Base-by-base conservation (phyloP, 805 yeast species). In the Geotrichum ghanense region DNA sequence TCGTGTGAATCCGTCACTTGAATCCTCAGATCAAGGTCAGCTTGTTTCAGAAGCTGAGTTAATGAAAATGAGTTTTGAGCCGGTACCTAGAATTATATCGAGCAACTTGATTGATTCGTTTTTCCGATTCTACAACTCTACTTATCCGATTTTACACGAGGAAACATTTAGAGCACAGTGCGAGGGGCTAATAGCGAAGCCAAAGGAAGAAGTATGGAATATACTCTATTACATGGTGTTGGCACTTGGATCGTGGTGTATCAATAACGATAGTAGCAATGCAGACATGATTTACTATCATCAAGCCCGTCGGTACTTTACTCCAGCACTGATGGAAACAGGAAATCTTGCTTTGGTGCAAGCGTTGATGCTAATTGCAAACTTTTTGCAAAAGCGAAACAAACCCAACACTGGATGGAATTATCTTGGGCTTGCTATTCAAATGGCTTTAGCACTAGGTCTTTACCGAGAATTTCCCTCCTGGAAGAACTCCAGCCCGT, bases 331-430 rank as follows among this genome's bases (percentile, higher is more conserved):
- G 5, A 74, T 80, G 55, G 84, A 78, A 58, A 65, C 75, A 48
- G 83, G 84, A 10, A 76, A 78, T 48, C 59, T 77, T 7, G 70
- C 73, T 14, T 58, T 79, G 26, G 65, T 79, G 6, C 72, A 72
- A 43, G 72, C 81, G 1, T 63, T 78, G 31, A 68, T 76, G 3
- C 56, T 80, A 31, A 58, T 81, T 45, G 72, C 81, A 48, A 75
- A 75, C 51, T 81, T 79, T 60, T 73, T 76, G 7, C 83, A 77
- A 56, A 78, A 78, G 61, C 68, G 83, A 44, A 76, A 79, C 53
- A 76, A 76, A 52, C 80, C 82, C 45, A 79, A 79, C 59, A 73
- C 84, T 0, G 81, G 81, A 21, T 81, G 85, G 82, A 76, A 76
- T 53, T 78, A 75, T 51, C 63, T 78, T 26, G 86, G 87, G 10